phyloP scores from a whole-genome alignment of 148 eudicot genomes.

The Chenopodium quinoa region DNA sequence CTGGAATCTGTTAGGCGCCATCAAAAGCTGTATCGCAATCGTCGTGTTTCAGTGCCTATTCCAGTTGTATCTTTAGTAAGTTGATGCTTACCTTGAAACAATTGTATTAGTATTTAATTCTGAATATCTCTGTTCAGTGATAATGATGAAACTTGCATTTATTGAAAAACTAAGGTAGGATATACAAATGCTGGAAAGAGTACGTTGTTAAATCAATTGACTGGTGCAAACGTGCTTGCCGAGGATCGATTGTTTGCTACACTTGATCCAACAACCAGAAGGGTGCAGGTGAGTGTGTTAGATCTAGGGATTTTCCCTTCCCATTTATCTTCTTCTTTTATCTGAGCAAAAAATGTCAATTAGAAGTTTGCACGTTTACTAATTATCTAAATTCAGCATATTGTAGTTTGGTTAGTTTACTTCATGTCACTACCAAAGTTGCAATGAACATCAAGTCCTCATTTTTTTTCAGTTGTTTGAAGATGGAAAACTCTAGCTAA shows the following conservation, averaged over 20 bases:
- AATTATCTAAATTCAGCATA: too few relatives aligned
- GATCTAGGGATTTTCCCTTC: neutral
- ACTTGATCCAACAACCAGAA: slow-evolving; percentile 97
- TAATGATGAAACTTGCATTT: slow-evolving; percentile 1
- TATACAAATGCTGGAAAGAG: slow-evolving; percentile 99
- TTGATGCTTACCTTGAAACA: slow-evolving; percentile 21
- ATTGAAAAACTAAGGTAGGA: slow-evolving; percentile 57
- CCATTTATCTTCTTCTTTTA: neutral
- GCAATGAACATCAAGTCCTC: neutral
- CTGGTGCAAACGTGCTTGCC: slow-evolving; percentile 95
- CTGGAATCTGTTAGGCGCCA: slow-evolving; percentile 90
- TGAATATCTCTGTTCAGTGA: neutral
- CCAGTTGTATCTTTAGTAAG: slow-evolving; percentile 94
- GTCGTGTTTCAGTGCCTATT: slow-evolving; percentile 78
- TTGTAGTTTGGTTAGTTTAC: neutral
- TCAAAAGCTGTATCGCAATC: slow-evolving; percentile 82
- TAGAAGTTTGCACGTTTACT: neutral
- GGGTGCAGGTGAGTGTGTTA: slow-evolving; percentile 73
- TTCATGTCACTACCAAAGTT: neutral
- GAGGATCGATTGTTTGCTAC: slow-evolving; percentile 95
- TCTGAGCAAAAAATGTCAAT: neutral
- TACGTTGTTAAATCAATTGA: slow-evolving; percentile 81
- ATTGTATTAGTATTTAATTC: neutral
- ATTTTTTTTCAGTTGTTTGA: neutral
- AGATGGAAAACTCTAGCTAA: neutral